Base-by-base conservation (phyloP, 2,329 filamentous ascomycete genomes). In the Colletotrichum sp. region DNA sequence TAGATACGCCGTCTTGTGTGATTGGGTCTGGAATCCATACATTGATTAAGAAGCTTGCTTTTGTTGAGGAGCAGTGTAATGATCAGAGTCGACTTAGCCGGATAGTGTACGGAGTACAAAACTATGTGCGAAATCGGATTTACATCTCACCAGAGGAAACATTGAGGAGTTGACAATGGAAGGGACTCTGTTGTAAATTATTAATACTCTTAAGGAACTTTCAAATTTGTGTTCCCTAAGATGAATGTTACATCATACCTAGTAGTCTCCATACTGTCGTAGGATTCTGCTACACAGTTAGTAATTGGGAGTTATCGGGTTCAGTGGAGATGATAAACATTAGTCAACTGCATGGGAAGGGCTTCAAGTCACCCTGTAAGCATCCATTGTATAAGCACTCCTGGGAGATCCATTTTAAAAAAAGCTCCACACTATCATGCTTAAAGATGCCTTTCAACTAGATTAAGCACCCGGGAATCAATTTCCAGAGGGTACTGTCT, bases 1-100 rank as follows among this genome's bases (percentile, higher is more conserved):
- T 68, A 2, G 81, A 80, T 2, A 78, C 81, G 66, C 81, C 80
- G 3, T 52, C 28, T 30, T 75, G 49, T 6, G 68, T 66, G 70
- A 77, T 65, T 65, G 49, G 60, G 60, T 57, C 68, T 55, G 28
- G 44, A 60, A 6, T 21, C 44, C 18, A 39, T 68, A 8, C 21
- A 60, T 21, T 75, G 67, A 28, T 71, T 18, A 7, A 30, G 39
- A 32, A 75, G 52, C 28, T 75, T 34, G 59, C 49, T 34, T 36
- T 64, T 75, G 34, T 49, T 60, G 12, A 21, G 67, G 5, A 55
- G 57, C 18, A 44, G 57, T 8, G 13, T 10, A n/a, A 10, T 44
- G 5, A 2, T 4, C 9, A 49, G n/a, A 21, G 44, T 12, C 10
- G 18, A 21, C 5, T 3, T 13, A 21, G 44, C 44, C 10, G 44